A percentile compares a stretch with the other conserved stretches of the same genome.
phyloP scores from a whole-genome alignment of 2,329 filamentous ascomycete genomes.

The Emydomyces testavorans region DNA sequence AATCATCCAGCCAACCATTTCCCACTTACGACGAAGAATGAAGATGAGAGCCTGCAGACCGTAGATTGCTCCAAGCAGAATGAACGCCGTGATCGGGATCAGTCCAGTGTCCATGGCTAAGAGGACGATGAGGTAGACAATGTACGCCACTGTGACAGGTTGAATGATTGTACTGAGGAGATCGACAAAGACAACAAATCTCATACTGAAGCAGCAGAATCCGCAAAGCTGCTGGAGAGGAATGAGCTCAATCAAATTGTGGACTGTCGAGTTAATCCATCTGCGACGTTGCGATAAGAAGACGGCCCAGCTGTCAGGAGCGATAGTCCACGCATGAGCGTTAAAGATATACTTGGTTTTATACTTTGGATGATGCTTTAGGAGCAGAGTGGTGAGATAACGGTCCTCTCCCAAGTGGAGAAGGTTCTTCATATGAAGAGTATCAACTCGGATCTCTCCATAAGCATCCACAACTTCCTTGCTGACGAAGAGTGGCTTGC shows the following conservation, averaged over 20 bases:
- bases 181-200: constrained; percentile 92
- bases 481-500: constrained; percentile 93
- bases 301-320: constrained; percentile 83
- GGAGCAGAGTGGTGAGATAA: constrained; percentile 84
- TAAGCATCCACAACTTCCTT: constrained; percentile 82
- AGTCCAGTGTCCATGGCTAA: constrained; percentile 50
- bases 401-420: constrained; percentile 95
- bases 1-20: constrained; percentile 99
- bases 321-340: constrained; percentile 93
- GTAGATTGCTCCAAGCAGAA: constrained; percentile 89
- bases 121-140: constrained; percentile 75
- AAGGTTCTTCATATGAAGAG: constrained; percentile 96
- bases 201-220: constrained; percentile 99
- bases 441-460: constrained; percentile 88
- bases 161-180: constrained; percentile 83
- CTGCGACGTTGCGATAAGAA: constrained; percentile 97
- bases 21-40: constrained; percentile 92
- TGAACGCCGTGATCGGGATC: constrained; percentile 74
- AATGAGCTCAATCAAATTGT: constrained; percentile 93
- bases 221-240: constrained; percentile 88
- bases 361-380: constrained; percentile 86
- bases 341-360: constrained; percentile 96
- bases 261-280: constrained; percentile 99
- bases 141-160: constrained; percentile 80
- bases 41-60: constrained; percentile 96